A percentile compares a stretch with the other conserved stretches of the same genome.
Evolutionary conservation across 768 basidiomycete species (phyloP).

Genomic region (Mycena pura): DNA sequence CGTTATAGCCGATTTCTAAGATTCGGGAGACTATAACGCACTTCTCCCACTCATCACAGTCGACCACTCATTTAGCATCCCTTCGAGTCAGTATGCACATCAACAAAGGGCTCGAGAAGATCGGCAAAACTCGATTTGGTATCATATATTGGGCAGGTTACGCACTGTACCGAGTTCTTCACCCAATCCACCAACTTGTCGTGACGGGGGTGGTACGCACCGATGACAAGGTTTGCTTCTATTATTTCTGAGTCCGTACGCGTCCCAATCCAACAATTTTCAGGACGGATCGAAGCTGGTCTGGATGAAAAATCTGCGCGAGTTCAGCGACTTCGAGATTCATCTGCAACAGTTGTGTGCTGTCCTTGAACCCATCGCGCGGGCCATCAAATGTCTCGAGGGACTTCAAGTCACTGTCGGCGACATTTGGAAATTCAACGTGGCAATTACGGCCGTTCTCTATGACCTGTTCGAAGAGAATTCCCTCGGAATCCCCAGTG

Average conservation of each 20-base stretch:
- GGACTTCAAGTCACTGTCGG: conserved; percentile 26
- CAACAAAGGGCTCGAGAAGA: conserved; percentile 23
- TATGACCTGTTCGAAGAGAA: conserved; percentile 20
- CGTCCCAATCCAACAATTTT: not conserved
- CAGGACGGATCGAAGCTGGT: not conserved
- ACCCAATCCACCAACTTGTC: conserved; percentile 23
- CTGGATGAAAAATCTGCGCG: not conserved
- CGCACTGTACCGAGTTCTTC: conserved; percentile 22
- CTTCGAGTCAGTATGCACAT: conserved; percentile 8
- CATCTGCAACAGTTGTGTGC: conserved; percentile 6
- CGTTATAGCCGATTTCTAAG: not conserved
- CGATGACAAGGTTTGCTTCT: not conserved
- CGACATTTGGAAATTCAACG: conserved; percentile 34
- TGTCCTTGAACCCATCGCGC: conserved; percentile 25
- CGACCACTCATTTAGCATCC: conserved; percentile 14
- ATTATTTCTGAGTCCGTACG: not conserved
- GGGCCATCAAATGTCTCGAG: conserved; percentile 35
- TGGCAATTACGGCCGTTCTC: conserved; percentile 25
- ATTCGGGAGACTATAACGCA: conserved; percentile 10
- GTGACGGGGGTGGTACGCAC: not conserved
- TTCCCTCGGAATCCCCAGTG: not conserved
- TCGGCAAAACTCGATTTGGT: conserved; percentile 33
- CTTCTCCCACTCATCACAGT: conserved; percentile 22
- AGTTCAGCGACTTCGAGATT: not conserved
- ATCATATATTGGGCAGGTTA: conserved; percentile 26